phyloP scores from a whole-genome alignment of 305 asterid genomes.

The Solanum hybrid region DNA sequence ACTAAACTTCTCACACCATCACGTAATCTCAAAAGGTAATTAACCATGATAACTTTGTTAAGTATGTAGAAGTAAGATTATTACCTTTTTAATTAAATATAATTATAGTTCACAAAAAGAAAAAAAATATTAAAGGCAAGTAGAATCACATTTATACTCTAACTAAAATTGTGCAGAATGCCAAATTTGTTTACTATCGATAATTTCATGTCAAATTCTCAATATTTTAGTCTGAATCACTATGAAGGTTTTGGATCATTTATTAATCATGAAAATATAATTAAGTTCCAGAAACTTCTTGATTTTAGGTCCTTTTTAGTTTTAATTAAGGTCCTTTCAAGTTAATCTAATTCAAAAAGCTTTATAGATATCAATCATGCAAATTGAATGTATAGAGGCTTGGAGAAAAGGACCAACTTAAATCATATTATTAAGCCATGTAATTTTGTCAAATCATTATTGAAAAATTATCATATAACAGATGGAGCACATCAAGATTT shows the following conservation, averaged over 20 bases:
- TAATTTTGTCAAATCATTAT: not conserved
- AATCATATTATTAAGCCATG: not conserved
- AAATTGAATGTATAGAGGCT: not conserved
- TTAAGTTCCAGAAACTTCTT: not conserved
- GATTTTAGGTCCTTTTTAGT: not conserved
- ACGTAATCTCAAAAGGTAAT: not conserved
- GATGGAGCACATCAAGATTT: not conserved
- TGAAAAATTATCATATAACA: not conserved
- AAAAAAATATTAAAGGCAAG: not conserved
- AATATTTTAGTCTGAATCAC: not conserved
- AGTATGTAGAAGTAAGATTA: not conserved
- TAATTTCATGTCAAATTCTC: not conserved
- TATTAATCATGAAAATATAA: not conserved
- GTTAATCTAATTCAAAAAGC: not conserved
- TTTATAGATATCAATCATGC: not conserved
- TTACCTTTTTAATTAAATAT: not conserved
- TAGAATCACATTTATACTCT: not conserved
- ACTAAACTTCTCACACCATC: not conserved
- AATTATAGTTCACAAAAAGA: not conserved
- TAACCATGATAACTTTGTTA: not conserved
- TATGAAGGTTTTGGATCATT: not conserved
- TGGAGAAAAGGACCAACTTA: not conserved
- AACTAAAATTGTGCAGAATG: not conserved
- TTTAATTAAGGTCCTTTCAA: not conserved
- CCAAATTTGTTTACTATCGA: not conserved